Evolutionary conservation across 2,329 filamentous ascomycete genomes (phyloP).

Genomic region (Nigrospora oryzae): DNA sequence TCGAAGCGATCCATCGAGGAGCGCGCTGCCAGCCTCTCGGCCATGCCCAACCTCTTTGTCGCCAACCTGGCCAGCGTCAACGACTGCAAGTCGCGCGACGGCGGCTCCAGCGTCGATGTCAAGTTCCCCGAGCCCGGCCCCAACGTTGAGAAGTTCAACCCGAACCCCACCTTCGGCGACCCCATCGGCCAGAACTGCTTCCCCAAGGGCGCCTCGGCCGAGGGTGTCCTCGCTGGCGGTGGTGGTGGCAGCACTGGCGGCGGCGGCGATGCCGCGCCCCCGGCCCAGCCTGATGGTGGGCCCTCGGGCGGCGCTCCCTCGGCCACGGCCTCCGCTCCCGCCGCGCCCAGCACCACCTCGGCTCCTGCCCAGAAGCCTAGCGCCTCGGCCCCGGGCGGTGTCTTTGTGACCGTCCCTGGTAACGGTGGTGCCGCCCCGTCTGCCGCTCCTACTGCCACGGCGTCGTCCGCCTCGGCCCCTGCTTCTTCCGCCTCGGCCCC

Average conservation of each 20-base stretch:
- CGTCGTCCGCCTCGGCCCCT: neutral
- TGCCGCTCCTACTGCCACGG: neutral
- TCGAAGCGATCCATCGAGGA: conserved; percentile 25
- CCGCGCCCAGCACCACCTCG: neutral
- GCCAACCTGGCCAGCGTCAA: conserved; percentile 49
- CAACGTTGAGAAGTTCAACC: conserved; percentile 32
- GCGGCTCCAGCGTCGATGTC: conserved; percentile 38
- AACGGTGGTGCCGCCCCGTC: conserved; percentile 1
- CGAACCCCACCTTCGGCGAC: conserved; percentile 21
- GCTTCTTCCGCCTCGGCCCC: conserved; percentile 1
- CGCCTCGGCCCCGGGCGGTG: neutral
- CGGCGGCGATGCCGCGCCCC: neutral
- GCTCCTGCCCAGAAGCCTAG: neutral
- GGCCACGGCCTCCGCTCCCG: conserved; percentile 1
- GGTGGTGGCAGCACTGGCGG: neutral
- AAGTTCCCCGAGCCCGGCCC: conserved; percentile 56
- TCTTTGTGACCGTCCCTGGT: conserved; percentile 4
- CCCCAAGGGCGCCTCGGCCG: conserved; percentile 14
- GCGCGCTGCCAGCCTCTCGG: conserved; percentile 24
- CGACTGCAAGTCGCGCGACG: conserved; percentile 45
- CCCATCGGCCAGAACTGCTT: conserved; percentile 15
- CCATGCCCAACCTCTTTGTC: conserved; percentile 59
- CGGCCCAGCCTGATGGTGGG: neutral
- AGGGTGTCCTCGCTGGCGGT: conserved; percentile 12
- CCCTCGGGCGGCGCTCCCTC: neutral